These are phyloP conservation scores for Rhododendron simsii DNA, from an alignment of 148 eudicot genomes.

Conservation along the genomic window DNA sequence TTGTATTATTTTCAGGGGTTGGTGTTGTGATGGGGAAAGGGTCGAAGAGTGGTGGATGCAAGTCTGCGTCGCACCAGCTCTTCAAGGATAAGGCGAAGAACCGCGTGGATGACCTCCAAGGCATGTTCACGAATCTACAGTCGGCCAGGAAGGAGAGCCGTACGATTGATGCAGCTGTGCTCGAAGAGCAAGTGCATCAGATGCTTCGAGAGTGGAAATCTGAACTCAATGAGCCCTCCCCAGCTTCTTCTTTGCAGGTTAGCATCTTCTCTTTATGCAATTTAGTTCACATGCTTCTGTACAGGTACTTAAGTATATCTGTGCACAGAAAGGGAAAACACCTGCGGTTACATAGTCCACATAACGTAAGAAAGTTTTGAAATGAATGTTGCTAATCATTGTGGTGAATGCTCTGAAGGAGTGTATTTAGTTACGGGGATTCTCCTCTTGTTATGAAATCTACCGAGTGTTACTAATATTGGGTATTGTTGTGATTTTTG, in stretches of 20 bases:
- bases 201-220: slow-evolving; percentile 93
- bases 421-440: background rate
- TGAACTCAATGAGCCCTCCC: slow-evolving; percentile 90
- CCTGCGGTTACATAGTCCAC: background rate
- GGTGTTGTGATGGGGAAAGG: slow-evolving; percentile 57
- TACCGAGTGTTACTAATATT: background rate
- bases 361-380: background rate
- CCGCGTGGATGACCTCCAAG: slow-evolving; percentile 94
- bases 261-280: background rate
- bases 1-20: slow-evolving; percentile 17
- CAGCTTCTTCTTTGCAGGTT: slow-evolving; percentile 75
- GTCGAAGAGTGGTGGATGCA: slow-evolving; percentile 71
- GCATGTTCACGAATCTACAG: slow-evolving; percentile 75
- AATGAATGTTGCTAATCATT: background rate
- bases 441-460: background rate
- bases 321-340: background rate
- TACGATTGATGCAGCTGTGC: slow-evolving; percentile 53
- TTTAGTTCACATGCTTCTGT: background rate
- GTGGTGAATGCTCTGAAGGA: background rate
- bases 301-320: background rate
- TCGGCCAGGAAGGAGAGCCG: slow-evolving; percentile 88
- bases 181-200: slow-evolving; percentile 91
- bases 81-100: slow-evolving; percentile 92
- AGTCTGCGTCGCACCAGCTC: slow-evolving; percentile 67
- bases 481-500: background rate